These are phyloP conservation scores for Prinsepia uniflora DNA, from an alignment of 306 rosid species.

Conservation along the genomic window DNA sequence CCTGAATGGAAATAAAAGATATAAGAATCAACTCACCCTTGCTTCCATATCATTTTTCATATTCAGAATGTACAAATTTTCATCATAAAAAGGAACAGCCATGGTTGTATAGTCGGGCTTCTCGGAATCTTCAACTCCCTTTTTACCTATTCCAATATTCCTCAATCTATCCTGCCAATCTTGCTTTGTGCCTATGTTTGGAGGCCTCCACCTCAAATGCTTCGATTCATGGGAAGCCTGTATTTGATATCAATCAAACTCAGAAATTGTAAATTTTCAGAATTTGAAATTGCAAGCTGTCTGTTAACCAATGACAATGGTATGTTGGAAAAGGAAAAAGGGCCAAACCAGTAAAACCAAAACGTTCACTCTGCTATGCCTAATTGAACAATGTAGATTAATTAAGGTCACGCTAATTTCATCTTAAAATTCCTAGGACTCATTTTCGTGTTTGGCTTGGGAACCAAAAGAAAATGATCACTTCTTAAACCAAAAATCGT, in stretches of 20 bases:
- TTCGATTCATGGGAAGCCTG: constrained; percentile 51
- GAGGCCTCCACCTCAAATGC: constrained; percentile 64
- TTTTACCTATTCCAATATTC: constrained; percentile 68
- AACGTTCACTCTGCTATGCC: background rate
- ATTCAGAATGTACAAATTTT: constrained; percentile 69
- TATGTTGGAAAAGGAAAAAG: background rate
- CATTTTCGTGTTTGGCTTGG: background rate
- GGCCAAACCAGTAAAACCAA: background rate
- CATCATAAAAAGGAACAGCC: constrained; percentile 80
- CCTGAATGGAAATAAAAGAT: constrained; percentile 8
- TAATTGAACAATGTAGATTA: constrained; percentile 10
- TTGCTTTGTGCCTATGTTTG: constrained; percentile 62
- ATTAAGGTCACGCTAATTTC: background rate
- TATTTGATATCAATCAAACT: background rate
- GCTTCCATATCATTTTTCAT: constrained; percentile 81
- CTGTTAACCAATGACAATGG: background rate
- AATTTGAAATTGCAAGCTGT: background rate
- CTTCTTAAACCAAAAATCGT: background rate
- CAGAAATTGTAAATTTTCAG: background rate
- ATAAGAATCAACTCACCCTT: constrained; percentile 47
- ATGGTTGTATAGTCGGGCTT: constrained; percentile 57
- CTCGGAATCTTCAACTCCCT: constrained; percentile 61
- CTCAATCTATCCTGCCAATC: constrained; percentile 90
- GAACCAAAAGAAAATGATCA: constrained; percentile 9
- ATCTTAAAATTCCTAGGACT: background rate